Conservation (phyloP, 2,329 filamentous ascomycete species). For the Pestalotiopsis sp. region DNA sequence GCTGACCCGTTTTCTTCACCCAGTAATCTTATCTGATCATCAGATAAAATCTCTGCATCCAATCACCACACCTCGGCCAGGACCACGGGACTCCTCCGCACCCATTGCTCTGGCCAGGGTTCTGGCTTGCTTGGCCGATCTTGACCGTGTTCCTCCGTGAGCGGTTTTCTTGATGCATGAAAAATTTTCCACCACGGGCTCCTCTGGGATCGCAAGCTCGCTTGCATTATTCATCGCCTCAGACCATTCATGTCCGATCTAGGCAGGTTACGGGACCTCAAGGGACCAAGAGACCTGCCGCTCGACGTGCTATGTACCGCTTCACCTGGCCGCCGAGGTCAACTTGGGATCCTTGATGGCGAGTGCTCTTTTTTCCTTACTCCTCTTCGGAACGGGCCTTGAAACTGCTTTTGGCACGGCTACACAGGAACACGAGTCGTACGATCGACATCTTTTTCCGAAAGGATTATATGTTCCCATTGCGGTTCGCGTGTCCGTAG, state of each 20-base stretch:
- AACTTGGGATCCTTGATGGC: background rate
- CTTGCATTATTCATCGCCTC: constrained; percentile 5
- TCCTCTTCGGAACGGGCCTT: background rate
- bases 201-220: constrained; percentile 6
- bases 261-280: background rate
- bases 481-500: background rate
- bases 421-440: background rate
- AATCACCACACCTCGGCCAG: background rate
- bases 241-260: constrained; percentile 2
- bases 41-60: constrained; percentile 39
- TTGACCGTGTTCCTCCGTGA: background rate
- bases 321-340: background rate
- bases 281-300: background rate
- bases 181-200: constrained; percentile 4
- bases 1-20: constrained; percentile 4
- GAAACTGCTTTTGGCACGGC: background rate
- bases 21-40: constrained; percentile 54
- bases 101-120: background rate
- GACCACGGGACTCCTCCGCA: constrained; percentile 1
- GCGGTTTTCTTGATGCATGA: constrained; percentile 5
- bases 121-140: background rate
- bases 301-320: background rate
- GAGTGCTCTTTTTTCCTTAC: background rate
- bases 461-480: background rate
- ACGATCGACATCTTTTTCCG: background rate